These are phyloP conservation scores for Coniochaeta prunicola DNA, from an alignment of 2,329 filamentous ascomycete genomes.

Conservation along the genomic window DNA sequence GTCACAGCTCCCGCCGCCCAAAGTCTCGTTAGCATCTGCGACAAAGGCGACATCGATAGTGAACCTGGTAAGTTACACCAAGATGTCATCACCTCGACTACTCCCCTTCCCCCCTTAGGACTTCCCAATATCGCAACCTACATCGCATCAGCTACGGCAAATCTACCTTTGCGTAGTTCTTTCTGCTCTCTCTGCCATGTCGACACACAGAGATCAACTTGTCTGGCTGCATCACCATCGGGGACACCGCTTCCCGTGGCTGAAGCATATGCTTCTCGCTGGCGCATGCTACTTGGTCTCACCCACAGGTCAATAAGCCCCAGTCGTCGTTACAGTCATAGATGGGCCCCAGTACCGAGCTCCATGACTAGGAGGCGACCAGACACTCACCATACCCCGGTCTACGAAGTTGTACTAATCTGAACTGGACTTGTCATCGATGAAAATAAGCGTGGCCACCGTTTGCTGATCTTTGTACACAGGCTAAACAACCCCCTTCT, in stretches of 20 bases:
- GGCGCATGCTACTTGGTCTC: not conserved
- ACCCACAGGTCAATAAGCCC: not conserved
- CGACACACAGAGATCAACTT: not conserved
- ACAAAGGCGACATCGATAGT: constrained; percentile 3
- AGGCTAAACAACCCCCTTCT: not conserved
- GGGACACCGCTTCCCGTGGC: not conserved
- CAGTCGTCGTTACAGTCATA: not conserved
- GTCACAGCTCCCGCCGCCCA: not conserved
- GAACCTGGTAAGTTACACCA: not conserved
- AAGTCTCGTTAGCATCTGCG: not conserved
- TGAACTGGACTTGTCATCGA: not conserved
- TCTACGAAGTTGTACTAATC: not conserved
- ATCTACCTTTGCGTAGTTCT: not conserved
- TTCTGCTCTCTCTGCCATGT: not conserved
- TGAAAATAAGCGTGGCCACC: not conserved
- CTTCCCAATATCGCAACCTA: not conserved
- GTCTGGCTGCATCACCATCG: not conserved
- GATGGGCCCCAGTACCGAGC: not conserved
- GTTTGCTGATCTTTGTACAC: not conserved
- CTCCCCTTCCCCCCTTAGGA: not conserved
- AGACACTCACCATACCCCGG: not conserved
- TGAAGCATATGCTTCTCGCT: not conserved
- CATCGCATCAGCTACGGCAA: not conserved
- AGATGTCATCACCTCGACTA: not conserved
- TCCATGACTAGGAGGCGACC: not conserved